A percentile compares a stretch with the other conserved stretches of the same genome.
These are phyloP conservation scores for Nannochloropsis gaditana DNA, from an alignment of 108 stramenopile species.

Conservation along the genomic window DNA sequence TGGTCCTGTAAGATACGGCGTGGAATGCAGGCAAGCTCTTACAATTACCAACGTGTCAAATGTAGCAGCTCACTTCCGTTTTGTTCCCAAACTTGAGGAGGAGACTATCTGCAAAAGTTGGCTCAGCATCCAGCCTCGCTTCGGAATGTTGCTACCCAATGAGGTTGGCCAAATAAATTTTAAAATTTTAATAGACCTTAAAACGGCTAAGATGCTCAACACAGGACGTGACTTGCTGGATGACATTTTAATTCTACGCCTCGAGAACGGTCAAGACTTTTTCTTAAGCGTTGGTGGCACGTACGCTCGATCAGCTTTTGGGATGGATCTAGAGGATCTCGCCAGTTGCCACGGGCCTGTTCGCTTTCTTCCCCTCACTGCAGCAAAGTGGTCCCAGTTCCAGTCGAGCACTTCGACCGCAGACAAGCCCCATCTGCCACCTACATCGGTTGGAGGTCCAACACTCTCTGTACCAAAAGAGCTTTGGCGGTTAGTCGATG, in stretches of 20 bases:
- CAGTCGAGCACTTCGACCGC: neutral
- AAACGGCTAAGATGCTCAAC: slow-evolving; percentile 70
- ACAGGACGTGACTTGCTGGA: slow-evolving; percentile 73
- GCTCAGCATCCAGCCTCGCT: slow-evolving; percentile 75
- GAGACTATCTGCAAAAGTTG: slow-evolving; percentile 74
- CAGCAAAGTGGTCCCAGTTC: neutral
- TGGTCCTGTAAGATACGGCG: slow-evolving; percentile 65
- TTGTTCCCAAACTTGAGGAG: slow-evolving; percentile 88
- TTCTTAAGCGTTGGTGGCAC: slow-evolving; percentile 73
- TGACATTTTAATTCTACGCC: slow-evolving; percentile 78
- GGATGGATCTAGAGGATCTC: slow-evolving; percentile 79
- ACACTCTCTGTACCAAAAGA: slow-evolving; percentile 84
- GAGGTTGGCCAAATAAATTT: slow-evolving; percentile 67
- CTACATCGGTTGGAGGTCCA: neutral
- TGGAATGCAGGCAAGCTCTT: slow-evolving; percentile 62
- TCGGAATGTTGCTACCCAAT: slow-evolving; percentile 84
- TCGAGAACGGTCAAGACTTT: slow-evolving; percentile 89
- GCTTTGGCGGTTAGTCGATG: slow-evolving; percentile 88
- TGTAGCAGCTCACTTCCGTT: slow-evolving; percentile 75
- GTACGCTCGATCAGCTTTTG: slow-evolving; percentile 84
- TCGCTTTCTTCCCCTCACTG: neutral
- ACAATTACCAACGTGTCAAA: slow-evolving; percentile 74
- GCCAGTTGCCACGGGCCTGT: slow-evolving; percentile 49
- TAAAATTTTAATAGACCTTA: slow-evolving; percentile 67
- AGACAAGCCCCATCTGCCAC: neutral